Conservation (phyloP, 768 basidiomycete genomes). For the Amanita rubescens region DNA sequence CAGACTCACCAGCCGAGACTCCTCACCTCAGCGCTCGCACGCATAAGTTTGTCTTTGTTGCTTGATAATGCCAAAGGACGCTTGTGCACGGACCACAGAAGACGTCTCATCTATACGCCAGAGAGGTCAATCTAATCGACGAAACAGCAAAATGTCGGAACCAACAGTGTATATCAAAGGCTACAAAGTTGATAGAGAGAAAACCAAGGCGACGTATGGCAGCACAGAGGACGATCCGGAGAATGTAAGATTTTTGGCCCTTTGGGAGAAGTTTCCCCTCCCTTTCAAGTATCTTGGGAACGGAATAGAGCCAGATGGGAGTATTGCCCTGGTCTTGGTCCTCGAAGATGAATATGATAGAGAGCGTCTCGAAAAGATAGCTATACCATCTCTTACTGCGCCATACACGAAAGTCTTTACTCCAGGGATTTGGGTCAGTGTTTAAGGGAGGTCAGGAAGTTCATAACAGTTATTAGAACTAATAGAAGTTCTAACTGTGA, state of each 20-base stretch:
- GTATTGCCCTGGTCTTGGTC: conserved; percentile 8
- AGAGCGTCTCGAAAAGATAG: conserved; percentile 3
- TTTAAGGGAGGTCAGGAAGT: conserved; percentile 2
- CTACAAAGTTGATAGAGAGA: neutral
- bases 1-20: no score
- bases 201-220: neutral
- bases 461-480: no score
- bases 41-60: no score
- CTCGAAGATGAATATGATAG: conserved; percentile 9
- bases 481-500: no score
- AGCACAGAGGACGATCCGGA: neutral
- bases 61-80: no score
- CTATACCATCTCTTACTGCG: conserved; percentile 6
- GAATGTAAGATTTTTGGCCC: neutral
- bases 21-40: no score
- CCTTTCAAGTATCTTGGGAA: neutral
- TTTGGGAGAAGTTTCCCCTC: conserved; percentile 3
- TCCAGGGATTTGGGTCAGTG: conserved; percentile 1
- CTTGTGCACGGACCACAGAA: neutral
- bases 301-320: conserved; percentile 8
- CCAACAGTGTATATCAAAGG: neutral
- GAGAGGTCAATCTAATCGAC: conserved; percentile 1
- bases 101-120: neutral
- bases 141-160: neutral
- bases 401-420: conserved; percentile 1